These are phyloP conservation scores for Clausena lansium DNA, from an alignment of 345 rosid species.

Conservation along the genomic window DNA sequence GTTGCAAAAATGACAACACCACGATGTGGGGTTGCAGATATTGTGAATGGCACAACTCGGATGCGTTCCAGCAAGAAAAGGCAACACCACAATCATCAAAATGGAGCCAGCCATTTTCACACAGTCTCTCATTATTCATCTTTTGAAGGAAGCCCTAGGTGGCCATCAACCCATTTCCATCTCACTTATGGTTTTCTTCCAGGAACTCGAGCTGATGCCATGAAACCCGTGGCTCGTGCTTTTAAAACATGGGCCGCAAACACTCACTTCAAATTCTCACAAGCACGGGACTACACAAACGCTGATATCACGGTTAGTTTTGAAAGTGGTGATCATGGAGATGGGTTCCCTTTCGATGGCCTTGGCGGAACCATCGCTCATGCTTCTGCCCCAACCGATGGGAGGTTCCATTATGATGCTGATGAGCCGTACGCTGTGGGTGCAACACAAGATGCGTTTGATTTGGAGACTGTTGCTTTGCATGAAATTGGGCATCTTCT, in stretches of 20 bases:
- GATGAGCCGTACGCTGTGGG: slow-evolving; percentile 23
- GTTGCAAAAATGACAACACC: slow-evolving; percentile 24
- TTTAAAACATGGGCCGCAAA: slow-evolving; percentile 22
- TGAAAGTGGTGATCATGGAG: slow-evolving; percentile 20
- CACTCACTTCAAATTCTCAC: slow-evolving; percentile 25
- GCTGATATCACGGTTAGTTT: slow-evolving; percentile 29
- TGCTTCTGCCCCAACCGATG: slow-evolving; percentile 24
- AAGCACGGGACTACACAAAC: too few species aligned
- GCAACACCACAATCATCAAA: not conserved
- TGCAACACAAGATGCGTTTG: not conserved
- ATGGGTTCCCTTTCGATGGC: slow-evolving; percentile 20
- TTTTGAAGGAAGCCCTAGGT: slow-evolving; percentile 17
- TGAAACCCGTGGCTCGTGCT: slow-evolving; percentile 13
- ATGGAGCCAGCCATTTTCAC: slow-evolving; percentile 8
- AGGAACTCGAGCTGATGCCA: slow-evolving; percentile 2
- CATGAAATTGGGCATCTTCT: slow-evolving; percentile 46
- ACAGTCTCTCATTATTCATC: slow-evolving; percentile 24
- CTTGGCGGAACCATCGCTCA: slow-evolving; percentile 20
- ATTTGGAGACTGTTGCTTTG: slow-evolving; percentile 30
- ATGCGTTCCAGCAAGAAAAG: slow-evolving; percentile 19
- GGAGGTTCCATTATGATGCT: slow-evolving; percentile 31
- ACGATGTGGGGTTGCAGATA: slow-evolving; percentile 38
- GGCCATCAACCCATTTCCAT: slow-evolving; percentile 39
- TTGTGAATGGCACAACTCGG: slow-evolving; percentile 28
- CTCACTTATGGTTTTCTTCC: slow-evolving; percentile 21